These are phyloP conservation scores for Testicularia cyperi DNA, from an alignment of 1,284 basidiomycete species.

Conservation along the genomic window DNA sequence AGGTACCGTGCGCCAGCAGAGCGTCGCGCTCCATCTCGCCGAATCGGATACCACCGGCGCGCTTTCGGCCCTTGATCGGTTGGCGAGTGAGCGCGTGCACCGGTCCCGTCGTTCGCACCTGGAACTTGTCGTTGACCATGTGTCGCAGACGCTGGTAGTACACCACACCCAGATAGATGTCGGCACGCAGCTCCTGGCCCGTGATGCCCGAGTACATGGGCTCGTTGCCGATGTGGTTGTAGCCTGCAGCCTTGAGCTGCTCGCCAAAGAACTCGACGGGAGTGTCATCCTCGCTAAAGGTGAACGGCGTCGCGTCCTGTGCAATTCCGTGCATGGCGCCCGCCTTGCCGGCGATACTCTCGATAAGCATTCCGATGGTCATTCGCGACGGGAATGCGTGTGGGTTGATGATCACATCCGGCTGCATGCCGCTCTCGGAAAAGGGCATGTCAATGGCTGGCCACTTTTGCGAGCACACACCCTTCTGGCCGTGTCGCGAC, in stretches of 20 bases:
- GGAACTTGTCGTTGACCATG: conserved; percentile 99
- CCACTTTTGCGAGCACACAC: conserved; percentile 99
- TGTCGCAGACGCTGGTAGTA: conserved; percentile 98
- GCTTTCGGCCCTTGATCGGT: conserved; percentile 98
- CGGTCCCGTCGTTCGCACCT: conserved; percentile 95
- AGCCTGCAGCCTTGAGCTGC: conserved; percentile 88
- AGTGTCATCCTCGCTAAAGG: conserved; percentile 89
- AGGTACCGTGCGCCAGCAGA: conserved; percentile 95
- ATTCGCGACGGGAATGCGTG: conserved; percentile 99
- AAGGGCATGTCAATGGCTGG: conserved; percentile 98
- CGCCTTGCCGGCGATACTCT: conserved; percentile 97
- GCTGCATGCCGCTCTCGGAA: conserved; percentile 96
- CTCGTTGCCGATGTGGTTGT: conserved; percentile 99
- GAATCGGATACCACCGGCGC: conserved; percentile 97
- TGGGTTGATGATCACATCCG: conserved; percentile 99
- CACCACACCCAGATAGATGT: conserved; percentile 97
- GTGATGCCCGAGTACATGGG: conserved; percentile 99
- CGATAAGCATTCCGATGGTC: conserved; percentile 99
- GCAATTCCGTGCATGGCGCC: conserved; percentile 97
- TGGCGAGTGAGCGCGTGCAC: conserved; percentile 94
- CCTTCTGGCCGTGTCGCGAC: conserved; percentile 97
- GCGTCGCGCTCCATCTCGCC: conserved; percentile 99
- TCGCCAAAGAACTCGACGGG: conserved; percentile 96
- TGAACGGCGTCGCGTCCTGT: conserved; percentile 84
- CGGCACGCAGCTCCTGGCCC: conserved; percentile 94